A percentile compares a stretch with the other conserved stretches of the same genome.
phyloP scores from a whole-genome alignment of 2,329 filamentous ascomycete species.

The Thelonectria blattea region DNA sequence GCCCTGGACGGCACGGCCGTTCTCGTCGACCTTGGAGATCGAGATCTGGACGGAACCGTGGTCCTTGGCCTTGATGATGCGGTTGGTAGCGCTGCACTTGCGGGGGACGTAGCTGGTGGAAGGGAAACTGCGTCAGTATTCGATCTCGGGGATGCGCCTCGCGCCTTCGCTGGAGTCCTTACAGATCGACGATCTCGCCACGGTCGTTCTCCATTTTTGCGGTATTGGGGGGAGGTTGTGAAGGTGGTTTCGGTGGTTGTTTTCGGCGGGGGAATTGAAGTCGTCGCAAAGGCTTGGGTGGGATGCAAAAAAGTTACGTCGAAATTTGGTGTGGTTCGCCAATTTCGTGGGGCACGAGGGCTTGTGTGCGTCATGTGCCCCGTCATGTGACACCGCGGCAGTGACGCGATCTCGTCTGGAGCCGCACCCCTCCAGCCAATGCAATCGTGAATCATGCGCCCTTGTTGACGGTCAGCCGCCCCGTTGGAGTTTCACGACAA shows the following conservation, averaged over 20 bases:
- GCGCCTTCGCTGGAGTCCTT: constrained; percentile 51
- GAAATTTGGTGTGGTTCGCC: constrained; percentile 44
- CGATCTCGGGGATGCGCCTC: constrained; percentile 13
- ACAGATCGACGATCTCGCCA: constrained; percentile 99
- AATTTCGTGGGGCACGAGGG: constrained; percentile 48
- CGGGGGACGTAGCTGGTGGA: constrained; percentile 86
- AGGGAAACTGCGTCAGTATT: constrained; percentile 38
- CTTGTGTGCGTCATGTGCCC: constrained; percentile 44
- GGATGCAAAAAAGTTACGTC: constrained; percentile 37
- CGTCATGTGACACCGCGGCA: constrained; percentile 45
- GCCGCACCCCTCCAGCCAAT: constrained; percentile 1
- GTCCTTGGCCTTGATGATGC: constrained; percentile 99
- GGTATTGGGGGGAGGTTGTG: constrained; percentile 41
- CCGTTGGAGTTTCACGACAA: neutral
- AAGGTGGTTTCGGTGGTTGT: constrained; percentile 39
- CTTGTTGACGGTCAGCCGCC: constrained; percentile 10
- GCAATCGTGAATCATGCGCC: constrained; percentile 16
- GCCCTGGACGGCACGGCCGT: constrained; percentile 88
- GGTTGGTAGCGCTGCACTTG: constrained; percentile 99
- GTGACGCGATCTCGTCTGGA: constrained; percentile 35
- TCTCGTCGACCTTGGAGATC: constrained; percentile 98
- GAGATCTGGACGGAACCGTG: constrained; percentile 98
- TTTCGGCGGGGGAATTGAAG: constrained; percentile 39
- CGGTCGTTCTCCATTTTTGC: constrained; percentile 99
- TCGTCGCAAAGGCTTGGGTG: constrained; percentile 41